These are phyloP conservation scores for Fragaria iinumae DNA, from an alignment of 306 rosid species.

Conservation along the genomic window DNA sequence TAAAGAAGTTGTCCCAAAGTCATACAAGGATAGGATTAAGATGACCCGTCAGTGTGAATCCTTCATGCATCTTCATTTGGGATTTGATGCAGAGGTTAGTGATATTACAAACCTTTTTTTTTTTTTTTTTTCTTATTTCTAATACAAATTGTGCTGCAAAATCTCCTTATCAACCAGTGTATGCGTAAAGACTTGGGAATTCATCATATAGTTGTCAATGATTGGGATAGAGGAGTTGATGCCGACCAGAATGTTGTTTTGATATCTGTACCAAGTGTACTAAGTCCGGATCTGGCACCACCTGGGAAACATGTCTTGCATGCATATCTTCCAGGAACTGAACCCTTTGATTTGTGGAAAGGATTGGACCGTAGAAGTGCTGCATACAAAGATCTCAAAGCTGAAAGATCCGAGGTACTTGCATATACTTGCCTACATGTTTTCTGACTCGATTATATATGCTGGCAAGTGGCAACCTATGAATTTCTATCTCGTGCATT, in stretches of 20 bases:
- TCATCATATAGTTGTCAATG: slow-evolving; percentile 93
- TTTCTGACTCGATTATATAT: no score
- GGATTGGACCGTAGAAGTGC: slow-evolving; percentile 76
- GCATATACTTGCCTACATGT: background rate
- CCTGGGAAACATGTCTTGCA: slow-evolving; percentile 81
- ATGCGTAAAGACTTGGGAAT: slow-evolving; percentile 67
- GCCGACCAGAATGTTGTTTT: slow-evolving; percentile 92
- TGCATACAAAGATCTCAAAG: slow-evolving; percentile 80
- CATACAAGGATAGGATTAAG: slow-evolving; percentile 51
- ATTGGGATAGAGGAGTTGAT: slow-evolving; percentile 94
- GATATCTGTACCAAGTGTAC: slow-evolving; percentile 86
- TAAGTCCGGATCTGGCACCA: slow-evolving; percentile 78
- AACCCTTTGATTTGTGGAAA: slow-evolving; percentile 81
- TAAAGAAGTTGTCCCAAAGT: slow-evolving; percentile 57
- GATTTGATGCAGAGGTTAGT: slow-evolving; percentile 78
- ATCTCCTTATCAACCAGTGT: slow-evolving; percentile 37
- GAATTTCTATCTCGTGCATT: background rate
- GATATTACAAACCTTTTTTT: background rate
- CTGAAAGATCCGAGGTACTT: slow-evolving; percentile 77
- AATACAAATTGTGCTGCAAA: background rate
- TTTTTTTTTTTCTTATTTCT: no score
- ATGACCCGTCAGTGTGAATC: slow-evolving; percentile 79
- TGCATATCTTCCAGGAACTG: slow-evolving; percentile 92
- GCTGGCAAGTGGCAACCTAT: no score
- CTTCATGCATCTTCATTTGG: slow-evolving; percentile 98